Conservation (phyloP, 73 alveolate genomes). For the Uronychia binucleata region DNA sequence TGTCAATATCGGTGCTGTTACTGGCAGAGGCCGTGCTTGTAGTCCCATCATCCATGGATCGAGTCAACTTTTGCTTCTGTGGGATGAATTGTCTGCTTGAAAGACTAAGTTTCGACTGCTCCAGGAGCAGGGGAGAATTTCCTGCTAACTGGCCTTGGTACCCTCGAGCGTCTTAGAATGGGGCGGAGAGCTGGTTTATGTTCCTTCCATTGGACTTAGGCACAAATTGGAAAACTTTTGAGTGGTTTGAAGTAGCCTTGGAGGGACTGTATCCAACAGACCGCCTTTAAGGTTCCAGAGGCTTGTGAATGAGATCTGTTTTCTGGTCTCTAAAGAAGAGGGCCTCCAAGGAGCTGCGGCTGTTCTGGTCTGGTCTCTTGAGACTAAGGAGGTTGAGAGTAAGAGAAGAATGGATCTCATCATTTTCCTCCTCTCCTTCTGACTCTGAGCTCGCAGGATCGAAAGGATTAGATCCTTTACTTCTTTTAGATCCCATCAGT, state of each 20-base stretch:
- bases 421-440: neutral
- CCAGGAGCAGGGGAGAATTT: no score
- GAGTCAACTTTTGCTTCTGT: neutral
- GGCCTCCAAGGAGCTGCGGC: neutral
- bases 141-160: no score
- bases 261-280: no score
- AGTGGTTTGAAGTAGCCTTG: neutral
- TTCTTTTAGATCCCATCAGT: neutral
- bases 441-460: neutral
- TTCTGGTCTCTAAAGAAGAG: neutral
- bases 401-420: neutral
- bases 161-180: no score
- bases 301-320: neutral
- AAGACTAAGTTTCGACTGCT: neutral
- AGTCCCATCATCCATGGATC: neutral
- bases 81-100: neutral
- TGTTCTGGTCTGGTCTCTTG: neutral
- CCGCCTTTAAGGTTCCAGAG: neutral
- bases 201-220: no score
- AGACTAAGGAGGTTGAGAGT: neutral
- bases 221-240: neutral
- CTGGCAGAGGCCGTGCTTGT: neutral
- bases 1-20: neutral
- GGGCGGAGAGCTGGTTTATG: no score
- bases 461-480: neutral